Base-by-base conservation (phyloP, 2,329 filamentous ascomycete genomes). In the Aulographum hederae region DNA sequence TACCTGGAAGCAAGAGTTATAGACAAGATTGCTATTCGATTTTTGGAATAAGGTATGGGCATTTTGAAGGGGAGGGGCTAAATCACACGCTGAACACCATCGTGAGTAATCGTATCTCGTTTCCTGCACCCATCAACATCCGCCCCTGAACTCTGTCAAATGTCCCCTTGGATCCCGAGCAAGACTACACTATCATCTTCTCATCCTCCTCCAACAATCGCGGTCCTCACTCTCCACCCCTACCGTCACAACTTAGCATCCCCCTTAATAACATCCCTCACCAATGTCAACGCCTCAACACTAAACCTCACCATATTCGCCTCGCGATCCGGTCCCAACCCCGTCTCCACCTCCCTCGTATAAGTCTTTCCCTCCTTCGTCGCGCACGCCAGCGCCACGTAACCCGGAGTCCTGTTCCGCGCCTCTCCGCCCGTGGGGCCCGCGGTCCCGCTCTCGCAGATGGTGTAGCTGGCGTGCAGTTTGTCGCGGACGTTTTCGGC, bases 271-370 rank as follows among this genome's bases (percentile, higher is more conserved):
- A 69, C 62, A 50, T 73, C 69, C 41, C 55, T 59, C 39, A 73
- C 46, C 38, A 74, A 45, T 42, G 46, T 61, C 52, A 74, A 50
- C 16, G 54, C 67, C 46, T 69, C 68, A 3, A 59, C 54, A 0
- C 70, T 68, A 57, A 76, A 76, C 23, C 49, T 48, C 36, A 74
- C 57, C 71, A 76, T 76, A 43, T 76, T 77, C 31, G 41, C 61
- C 43, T 67, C 61, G 34, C 71, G 52, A 8, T n/a, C 21, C 3
- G 47, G 54, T 6, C 57, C 61, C 16, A 62, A 47, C 5, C 61
- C 65, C 1, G 69, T 74, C 32, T 67, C 58, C 18, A 69, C 42
- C 46, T 75, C 71, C 33, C 57, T 59, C 32, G 57, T 65, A 36
- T 60, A 57, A 0, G 56, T 62, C n/a, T n/a, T n/a, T 0, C 61